Conservation (phyloP, 331 rosid genomes). For the Rhamnella rubrinervis region DNA sequence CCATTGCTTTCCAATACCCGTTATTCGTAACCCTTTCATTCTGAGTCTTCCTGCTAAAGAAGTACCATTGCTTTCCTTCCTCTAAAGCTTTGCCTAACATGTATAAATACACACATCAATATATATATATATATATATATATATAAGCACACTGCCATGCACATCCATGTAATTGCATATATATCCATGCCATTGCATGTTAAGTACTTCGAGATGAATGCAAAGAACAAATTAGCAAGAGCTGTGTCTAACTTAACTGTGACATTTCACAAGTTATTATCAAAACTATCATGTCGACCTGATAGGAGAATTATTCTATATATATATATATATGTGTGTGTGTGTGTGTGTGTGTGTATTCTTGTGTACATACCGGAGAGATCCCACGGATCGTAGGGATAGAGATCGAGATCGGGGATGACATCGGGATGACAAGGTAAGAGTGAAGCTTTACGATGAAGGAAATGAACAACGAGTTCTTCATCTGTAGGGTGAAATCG, state of each 20-base stretch:
- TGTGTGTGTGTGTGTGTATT: background rate
- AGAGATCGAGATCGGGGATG: slow-evolving; percentile 92
- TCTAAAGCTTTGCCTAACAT: slow-evolving; percentile 77
- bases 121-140: background rate
- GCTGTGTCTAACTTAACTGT: too few species aligned
- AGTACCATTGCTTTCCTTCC: slow-evolving; percentile 91
- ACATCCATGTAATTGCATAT: background rate
- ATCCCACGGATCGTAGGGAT: slow-evolving; percentile 82
- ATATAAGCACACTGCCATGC: background rate
- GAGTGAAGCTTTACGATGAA: slow-evolving; percentile 76
- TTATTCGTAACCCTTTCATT: slow-evolving; percentile 45
- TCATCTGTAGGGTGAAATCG: slow-evolving; percentile 84
- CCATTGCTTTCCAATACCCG: slow-evolving; percentile 81
- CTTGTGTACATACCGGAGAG: slow-evolving; percentile 47
- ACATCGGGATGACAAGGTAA: slow-evolving; percentile 91
- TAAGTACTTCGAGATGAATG: too few species aligned
- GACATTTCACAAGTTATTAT: too few species aligned
- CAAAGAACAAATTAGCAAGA: too few species aligned
- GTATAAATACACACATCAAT: background rate
- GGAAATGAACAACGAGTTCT: slow-evolving; percentile 84
- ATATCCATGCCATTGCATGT: too few species aligned
- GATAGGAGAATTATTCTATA: background rate
- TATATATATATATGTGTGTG: background rate
- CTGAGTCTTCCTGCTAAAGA: slow-evolving; percentile 77
- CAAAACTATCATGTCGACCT: too few species aligned